phyloP scores from a whole-genome alignment of 768 basidiomycete species.

The Boletus rex-veris region DNA sequence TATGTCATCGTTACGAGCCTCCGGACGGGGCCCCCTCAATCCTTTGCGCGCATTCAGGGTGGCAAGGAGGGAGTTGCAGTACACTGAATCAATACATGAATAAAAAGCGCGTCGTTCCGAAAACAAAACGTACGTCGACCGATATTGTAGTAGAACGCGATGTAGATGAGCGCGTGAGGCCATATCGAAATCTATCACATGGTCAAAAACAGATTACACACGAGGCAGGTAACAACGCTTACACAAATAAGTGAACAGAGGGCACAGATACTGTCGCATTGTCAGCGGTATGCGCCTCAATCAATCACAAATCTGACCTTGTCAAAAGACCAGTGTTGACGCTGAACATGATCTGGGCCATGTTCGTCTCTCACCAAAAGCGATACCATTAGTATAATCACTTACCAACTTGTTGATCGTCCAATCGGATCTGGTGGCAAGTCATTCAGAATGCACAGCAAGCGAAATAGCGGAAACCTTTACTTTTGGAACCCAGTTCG shows the following conservation, averaged over 20 bases:
- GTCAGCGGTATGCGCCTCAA: slow-evolving; percentile 2
- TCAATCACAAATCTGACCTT: slow-evolving; percentile 19
- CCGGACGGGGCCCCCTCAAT: slow-evolving; percentile 30
- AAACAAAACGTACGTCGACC: slow-evolving; percentile 46
- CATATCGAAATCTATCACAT: slow-evolving; percentile 42
- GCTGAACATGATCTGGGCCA: slow-evolving; percentile 45
- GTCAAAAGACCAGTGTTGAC: slow-evolving; percentile 40
- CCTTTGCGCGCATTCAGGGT: slow-evolving; percentile 54
- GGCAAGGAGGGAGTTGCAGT: slow-evolving; percentile 59
- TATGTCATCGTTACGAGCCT: slow-evolving; percentile 4
- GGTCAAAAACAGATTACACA: not conserved
- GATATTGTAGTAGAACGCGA: slow-evolving; percentile 54
- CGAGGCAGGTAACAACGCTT: not conserved
- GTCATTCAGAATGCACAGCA: not conserved
- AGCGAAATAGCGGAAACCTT: not conserved
- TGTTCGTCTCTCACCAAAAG: not conserved
- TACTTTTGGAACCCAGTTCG: slow-evolving; percentile 50
- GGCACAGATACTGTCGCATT: slow-evolving; percentile 41
- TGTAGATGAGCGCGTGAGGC: slow-evolving; percentile 36
- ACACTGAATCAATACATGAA: slow-evolving; percentile 36
- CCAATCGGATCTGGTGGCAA: slow-evolving; percentile 37
- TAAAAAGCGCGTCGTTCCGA: no score
- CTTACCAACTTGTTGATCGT: slow-evolving; percentile 46
- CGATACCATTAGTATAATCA: not conserved
- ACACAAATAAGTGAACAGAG: slow-evolving; percentile 53